phyloP scores from a whole-genome alignment of 1,284 basidiomycete species.

The Vanrija humicola region DNA sequence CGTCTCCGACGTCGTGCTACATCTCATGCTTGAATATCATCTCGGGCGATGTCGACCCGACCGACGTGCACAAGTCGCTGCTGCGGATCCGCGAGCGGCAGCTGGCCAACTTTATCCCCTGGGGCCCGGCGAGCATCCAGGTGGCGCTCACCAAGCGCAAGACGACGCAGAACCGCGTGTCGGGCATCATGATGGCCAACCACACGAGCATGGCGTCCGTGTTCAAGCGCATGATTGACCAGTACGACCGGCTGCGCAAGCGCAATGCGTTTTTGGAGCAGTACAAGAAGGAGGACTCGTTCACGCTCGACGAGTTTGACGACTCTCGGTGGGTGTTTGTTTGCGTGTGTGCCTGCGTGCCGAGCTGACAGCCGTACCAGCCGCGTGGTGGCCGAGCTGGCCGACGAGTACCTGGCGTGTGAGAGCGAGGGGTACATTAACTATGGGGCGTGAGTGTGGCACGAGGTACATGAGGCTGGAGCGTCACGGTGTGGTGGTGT shows the following conservation, averaged over 20 bases:
- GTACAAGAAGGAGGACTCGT: conserved; percentile 95
- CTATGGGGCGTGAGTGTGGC: conserved; percentile 62
- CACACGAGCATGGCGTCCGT: conserved; percentile 96
- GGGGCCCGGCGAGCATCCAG: conserved; percentile 98
- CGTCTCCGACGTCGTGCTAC: conserved; percentile 88
- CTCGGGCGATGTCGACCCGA: conserved; percentile 95
- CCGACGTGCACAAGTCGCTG: conserved; percentile 96
- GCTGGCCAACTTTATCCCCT: conserved; percentile 96
- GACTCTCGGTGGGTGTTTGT: conserved; percentile 65
- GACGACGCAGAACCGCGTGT: conserved; percentile 92
- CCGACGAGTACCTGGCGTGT: conserved; percentile 88
- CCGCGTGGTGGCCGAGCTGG: conserved; percentile 74
- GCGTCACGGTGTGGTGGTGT: conserved; percentile 54
- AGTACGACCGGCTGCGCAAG: conserved; percentile 83
- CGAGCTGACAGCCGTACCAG: conserved; percentile 47
- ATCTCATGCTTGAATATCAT: conserved; percentile 99
- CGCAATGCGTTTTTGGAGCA: conserved; percentile 95
- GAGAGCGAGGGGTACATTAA: conserved; percentile 82
- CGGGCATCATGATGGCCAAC: conserved; percentile 97
- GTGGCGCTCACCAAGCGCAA: conserved; percentile 87
- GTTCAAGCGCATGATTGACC: conserved; percentile 93
- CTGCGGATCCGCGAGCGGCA: conserved; percentile 94
- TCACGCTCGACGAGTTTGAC: conserved; percentile 90
- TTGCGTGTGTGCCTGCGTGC: background rate
- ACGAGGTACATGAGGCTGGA: conserved; percentile 61